phyloP scores from a whole-genome alignment of 768 basidiomycete species.

The Pisolithus marmoratus region DNA sequence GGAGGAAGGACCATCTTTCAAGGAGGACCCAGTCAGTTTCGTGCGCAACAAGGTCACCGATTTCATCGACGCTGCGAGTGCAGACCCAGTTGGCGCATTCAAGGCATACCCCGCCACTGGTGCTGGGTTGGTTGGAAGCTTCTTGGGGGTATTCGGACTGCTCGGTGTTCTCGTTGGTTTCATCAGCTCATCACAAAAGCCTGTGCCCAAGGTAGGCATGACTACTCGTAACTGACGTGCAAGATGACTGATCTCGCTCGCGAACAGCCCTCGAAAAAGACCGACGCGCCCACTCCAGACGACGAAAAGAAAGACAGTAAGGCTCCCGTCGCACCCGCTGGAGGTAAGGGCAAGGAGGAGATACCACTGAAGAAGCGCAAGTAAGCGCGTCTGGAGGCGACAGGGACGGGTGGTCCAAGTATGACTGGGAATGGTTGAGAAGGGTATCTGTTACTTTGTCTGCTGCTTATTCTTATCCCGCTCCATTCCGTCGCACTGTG shows the following conservation, averaged over 20 bases:
- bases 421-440: background rate
- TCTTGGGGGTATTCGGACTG: constrained; percentile 82
- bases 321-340: constrained; percentile 66
- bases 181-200: constrained; percentile 67
- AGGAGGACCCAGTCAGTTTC: constrained; percentile 73
- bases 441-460: background rate
- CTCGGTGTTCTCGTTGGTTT: constrained; percentile 74
- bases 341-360: constrained; percentile 70
- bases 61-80: constrained; percentile 74
- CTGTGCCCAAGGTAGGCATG: constrained; percentile 55
- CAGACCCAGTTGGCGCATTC: constrained; percentile 77
- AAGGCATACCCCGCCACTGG: constrained; percentile 87
- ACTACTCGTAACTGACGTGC: background rate
- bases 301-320: constrained; percentile 61
- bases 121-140: constrained; percentile 62
- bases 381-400: constrained; percentile 25
- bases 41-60: constrained; percentile 70
- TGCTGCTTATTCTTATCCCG: background rate
- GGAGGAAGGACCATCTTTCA: constrained; percentile 44
- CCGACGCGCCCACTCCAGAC: constrained; percentile 57
- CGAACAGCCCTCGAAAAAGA: constrained; percentile 67
- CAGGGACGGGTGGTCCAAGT: background rate
- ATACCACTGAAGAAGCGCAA: constrained; percentile 69
- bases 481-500: background rate
- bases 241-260: background rate